These are phyloP conservation scores for Aspergillus heteromorphus DNA, from an alignment of 495 filamentous ascomycete species.

Conservation along the genomic window DNA sequence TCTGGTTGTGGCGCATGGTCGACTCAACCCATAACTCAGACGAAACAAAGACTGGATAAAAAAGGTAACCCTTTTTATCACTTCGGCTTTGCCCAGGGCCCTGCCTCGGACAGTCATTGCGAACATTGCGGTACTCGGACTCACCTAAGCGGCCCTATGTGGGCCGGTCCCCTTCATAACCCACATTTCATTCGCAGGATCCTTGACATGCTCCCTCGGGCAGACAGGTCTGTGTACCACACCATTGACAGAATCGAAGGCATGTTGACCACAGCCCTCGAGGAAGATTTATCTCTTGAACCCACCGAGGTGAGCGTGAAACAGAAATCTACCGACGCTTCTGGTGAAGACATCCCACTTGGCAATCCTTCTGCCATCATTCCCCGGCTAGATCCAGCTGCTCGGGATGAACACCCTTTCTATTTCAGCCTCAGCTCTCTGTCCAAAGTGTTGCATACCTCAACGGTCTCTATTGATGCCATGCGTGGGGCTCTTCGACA, in stretches of 20 bases:
- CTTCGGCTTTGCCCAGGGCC: slow-evolving; percentile 63
- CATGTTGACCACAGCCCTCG: slow-evolving; percentile 82
- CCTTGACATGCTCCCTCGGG: slow-evolving; percentile 58
- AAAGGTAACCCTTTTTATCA: slow-evolving; percentile 70
- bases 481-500: slow-evolving; percentile 74
- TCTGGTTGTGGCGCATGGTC: slow-evolving; percentile 83
- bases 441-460: slow-evolving; percentile 67
- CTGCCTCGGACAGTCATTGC: slow-evolving; percentile 56
- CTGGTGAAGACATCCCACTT: slow-evolving; percentile 13
- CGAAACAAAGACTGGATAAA: slow-evolving; percentile 57
- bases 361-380: slow-evolving; percentile 29
- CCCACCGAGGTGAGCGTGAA: slow-evolving; percentile 2
- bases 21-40: slow-evolving; percentile 66
- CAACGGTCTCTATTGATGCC: slow-evolving; percentile 63
- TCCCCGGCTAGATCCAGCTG: slow-evolving; percentile 45
- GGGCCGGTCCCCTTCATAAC: slow-evolving; percentile 83
- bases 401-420: slow-evolving; percentile 70
- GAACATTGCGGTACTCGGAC: slow-evolving; percentile 81
- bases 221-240: slow-evolving; percentile 60
- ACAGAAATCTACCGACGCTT: slow-evolving; percentile 2
- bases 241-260: slow-evolving; percentile 79
- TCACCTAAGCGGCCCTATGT: slow-evolving; percentile 91
- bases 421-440: slow-evolving; percentile 73
- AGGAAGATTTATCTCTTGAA: slow-evolving; percentile 54
- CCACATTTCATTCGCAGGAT: slow-evolving; percentile 71